Percentiles rank a stretch among this genome's conserved stretches.
These are phyloP conservation scores for Clohesyomyces aquaticus DNA, from an alignment of 495 filamentous ascomycete species.

Conservation along the genomic window DNA sequence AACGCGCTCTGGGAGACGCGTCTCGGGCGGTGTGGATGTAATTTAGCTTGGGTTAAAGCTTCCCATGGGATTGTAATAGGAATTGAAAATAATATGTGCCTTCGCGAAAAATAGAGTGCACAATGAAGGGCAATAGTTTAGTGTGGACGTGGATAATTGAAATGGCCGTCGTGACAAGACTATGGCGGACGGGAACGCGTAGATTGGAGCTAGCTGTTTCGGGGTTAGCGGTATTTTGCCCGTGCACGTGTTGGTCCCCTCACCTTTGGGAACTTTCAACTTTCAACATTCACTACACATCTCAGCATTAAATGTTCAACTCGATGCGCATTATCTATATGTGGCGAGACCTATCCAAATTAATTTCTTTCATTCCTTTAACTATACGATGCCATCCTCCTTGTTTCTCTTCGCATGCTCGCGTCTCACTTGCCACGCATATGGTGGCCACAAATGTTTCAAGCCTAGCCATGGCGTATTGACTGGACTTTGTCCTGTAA, in stretches of 20 bases:
- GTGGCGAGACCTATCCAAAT: too few species aligned
- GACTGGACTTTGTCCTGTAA: constrained; percentile 61
- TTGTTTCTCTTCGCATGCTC: constrained; percentile 15
- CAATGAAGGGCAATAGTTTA: constrained; percentile 20
- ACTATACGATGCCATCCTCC: constrained; percentile 30
- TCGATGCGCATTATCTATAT: too few species aligned
- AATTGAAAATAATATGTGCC: constrained; percentile 19
- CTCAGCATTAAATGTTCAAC: too few species aligned
- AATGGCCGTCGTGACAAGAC: constrained; percentile 5
- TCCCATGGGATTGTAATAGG: neutral
- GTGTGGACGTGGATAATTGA: constrained; percentile 19
- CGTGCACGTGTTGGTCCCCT: neutral
- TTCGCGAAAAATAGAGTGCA: constrained; percentile 4
- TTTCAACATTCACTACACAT: neutral
- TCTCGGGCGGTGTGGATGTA: constrained; percentile 4
- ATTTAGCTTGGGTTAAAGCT: neutral
- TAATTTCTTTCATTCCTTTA: neutral
- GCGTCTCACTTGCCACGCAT: constrained; percentile 8
- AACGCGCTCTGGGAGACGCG: constrained; percentile 32
- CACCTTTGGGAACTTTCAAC: neutral
- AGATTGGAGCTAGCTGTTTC: neutral
- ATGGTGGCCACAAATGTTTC: constrained; percentile 42
- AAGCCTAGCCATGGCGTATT: constrained; percentile 63
- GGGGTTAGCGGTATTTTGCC: neutral
- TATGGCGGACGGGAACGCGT: constrained; percentile 13